Percentiles rank a stretch among this genome's conserved stretches.
These are phyloP conservation scores for Trametes hirsuta DNA, from an alignment of 1,284 basidiomycete species.

Conservation along the genomic window DNA sequence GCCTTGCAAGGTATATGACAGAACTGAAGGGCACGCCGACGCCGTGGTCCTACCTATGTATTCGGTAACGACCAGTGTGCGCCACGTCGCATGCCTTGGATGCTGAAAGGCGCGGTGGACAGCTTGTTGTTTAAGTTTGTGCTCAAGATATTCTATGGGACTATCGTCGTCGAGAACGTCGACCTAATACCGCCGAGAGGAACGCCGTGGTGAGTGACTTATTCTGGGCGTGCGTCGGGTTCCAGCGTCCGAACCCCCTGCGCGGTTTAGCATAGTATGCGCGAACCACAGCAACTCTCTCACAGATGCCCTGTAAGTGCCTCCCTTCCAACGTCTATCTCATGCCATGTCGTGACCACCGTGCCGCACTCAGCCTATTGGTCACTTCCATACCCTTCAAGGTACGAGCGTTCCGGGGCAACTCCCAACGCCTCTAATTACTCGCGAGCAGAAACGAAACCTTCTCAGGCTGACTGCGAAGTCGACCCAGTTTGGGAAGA, in stretches of 20 bases:
- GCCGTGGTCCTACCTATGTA: conserved; percentile 69
- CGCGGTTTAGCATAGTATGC: conserved; percentile 57
- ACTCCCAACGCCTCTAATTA: neutral
- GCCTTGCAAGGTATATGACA: conserved; percentile 34
- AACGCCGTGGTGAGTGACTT: conserved; percentile 62
- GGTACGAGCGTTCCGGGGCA: conserved; percentile 40
- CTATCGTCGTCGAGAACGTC: conserved; percentile 83
- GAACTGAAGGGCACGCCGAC: conserved; percentile 46
- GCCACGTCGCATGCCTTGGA: neutral
- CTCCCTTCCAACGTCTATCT: neutral
- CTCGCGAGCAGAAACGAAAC: conserved; percentile 56
- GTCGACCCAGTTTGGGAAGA: conserved; percentile 79
- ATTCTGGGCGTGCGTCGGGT: neutral
- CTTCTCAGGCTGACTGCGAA: conserved; percentile 85
- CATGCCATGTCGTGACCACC: neutral
- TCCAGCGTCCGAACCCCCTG: neutral
- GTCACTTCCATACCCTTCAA: conserved; percentile 70
- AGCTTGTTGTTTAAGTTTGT: conserved; percentile 78
- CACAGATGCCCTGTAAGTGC: conserved; percentile 78
- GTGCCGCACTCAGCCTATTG: conserved; percentile 51
- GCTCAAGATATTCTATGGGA: conserved; percentile 86
- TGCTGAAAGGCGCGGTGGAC: neutral
- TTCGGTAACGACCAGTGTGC: conserved; percentile 47
- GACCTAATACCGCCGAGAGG: conserved; percentile 73
- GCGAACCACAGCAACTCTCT: conserved; percentile 86